These are phyloP conservation scores for Quercus agrifolia DNA, from an alignment of 306 rosid species.

Conservation along the genomic window DNA sequence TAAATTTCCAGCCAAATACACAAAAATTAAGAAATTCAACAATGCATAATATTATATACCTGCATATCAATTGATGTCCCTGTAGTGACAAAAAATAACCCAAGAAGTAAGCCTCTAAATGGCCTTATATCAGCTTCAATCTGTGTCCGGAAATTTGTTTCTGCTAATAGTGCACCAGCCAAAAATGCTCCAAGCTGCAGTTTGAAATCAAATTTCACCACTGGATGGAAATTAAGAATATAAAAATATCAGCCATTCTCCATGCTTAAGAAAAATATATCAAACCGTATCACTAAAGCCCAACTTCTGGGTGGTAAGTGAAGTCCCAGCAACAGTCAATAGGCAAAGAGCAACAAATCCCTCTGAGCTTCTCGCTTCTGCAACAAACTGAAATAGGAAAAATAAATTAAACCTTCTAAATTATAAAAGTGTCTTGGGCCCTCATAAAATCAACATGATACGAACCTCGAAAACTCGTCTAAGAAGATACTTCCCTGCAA, in stretches of 20 bases:
- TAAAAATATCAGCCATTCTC: neutral
- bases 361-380: constrained; percentile 99
- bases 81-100: constrained; percentile 85
- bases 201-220: constrained; percentile 23
- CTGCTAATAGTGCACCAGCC: constrained; percentile 97
- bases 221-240: neutral
- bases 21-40: neutral
- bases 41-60: constrained; percentile 42
- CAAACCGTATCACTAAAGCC: constrained; percentile 98
- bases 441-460: constrained; percentile 13
- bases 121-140: constrained; percentile 99
- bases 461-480: constrained; percentile 94
- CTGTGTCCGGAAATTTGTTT: constrained; percentile 97
- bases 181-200: constrained; percentile 98
- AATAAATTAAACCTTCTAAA: constrained; percentile 27
- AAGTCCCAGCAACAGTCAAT: constrained; percentile 92
- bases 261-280: constrained; percentile 19
- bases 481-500: constrained; percentile 87
- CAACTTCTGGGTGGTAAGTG: constrained; percentile 86
- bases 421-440: constrained; percentile 13
- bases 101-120: constrained; percentile 95
- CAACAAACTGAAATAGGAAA: constrained; percentile 78
- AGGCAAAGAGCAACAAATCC: constrained; percentile 99
- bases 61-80: constrained; percentile 92
- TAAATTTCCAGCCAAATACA: neutral